Conservation (phyloP, 2,329 filamentous ascomycete genomes). For the Phaeosphaeriaceae sp. region DNA sequence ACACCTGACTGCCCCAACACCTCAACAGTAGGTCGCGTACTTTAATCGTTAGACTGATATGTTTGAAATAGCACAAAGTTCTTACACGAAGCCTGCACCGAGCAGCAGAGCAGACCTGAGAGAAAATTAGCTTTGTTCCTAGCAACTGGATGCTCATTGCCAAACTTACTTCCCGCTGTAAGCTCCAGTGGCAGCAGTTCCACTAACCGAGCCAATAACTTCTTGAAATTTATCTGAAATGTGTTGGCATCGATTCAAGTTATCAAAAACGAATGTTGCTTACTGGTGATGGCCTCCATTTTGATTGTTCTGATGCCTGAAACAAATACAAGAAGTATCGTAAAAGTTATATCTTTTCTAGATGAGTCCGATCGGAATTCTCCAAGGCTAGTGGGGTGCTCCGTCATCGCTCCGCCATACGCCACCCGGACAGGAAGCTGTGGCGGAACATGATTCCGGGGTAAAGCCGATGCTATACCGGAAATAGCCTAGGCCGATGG, state of each 20-base stretch:
- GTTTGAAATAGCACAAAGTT: neutral
- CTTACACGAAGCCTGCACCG: conserved; percentile 50
- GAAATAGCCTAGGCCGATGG: neutral
- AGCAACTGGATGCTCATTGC: neutral
- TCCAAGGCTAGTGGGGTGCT: conserved; percentile 34
- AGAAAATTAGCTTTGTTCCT: conserved; percentile 18
- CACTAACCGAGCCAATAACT: conserved; percentile 35
- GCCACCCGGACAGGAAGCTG: conserved; percentile 24
- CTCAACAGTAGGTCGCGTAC: conserved; percentile 64
- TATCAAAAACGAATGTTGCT: neutral
- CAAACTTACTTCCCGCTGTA: conserved; percentile 45
- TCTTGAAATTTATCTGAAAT: conserved; percentile 40
- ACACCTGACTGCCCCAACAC: conserved; percentile 64
- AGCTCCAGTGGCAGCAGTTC: conserved; percentile 21
- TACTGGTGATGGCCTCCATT: conserved; percentile 49
- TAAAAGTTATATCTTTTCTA: conserved; percentile 30
- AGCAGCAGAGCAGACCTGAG: conserved; percentile 47
- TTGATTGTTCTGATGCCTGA: conserved; percentile 21
- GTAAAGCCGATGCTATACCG: conserved; percentile 6
- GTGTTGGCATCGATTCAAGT: conserved; percentile 24
- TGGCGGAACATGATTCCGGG: conserved; percentile 14
- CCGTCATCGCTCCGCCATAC: conserved; percentile 44
- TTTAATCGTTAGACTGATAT: conserved; percentile 22
- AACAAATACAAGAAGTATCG: conserved; percentile 18
- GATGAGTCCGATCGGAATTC: conserved; percentile 42